phyloP scores from a whole-genome alignment of 805 yeast species.

The Saturnispora zaruensis region DNA sequence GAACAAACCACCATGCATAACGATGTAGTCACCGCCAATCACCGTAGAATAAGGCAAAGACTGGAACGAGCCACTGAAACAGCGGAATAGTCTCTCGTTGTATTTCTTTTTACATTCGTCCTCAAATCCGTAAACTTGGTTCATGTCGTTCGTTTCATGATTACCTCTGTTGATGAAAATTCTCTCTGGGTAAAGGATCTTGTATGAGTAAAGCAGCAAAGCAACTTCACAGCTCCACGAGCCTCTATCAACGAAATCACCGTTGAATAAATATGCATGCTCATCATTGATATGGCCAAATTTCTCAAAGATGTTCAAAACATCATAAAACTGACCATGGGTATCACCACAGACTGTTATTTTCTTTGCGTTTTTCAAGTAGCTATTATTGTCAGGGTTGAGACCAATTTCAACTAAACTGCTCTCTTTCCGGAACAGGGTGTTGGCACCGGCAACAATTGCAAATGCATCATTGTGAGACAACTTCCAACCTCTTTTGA shows the following conservation, averaged over 20 bases:
- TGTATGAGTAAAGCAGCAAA: conserved; percentile 63
- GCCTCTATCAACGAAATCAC: conserved; percentile 97
- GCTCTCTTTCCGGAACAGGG: conserved; percentile 55
- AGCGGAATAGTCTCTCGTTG: conserved; percentile 65
- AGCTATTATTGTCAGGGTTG: conserved; percentile 31
- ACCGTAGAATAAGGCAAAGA: conserved; percentile 80
- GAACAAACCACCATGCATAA: conserved; percentile 94
- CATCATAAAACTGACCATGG: conserved; percentile 93
- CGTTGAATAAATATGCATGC: conserved; percentile 83
- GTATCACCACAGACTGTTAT: conserved; percentile 95
- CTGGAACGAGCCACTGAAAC: conserved; percentile 81
- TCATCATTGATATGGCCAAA: conserved; percentile 62
- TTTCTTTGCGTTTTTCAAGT: conserved; percentile 24
- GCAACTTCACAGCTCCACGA: conserved; percentile 98
- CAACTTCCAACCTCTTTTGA: conserved; percentile 61
- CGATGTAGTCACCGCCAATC: conserved; percentile 68
- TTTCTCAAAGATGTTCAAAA: conserved; percentile 63
- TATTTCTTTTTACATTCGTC: conserved; percentile 93
- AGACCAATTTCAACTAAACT: conserved; percentile 64
- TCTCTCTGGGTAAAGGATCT: conserved; percentile 62
- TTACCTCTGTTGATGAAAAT: conserved; percentile 86
- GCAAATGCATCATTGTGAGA: conserved; percentile 83
- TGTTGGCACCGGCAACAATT: conserved; percentile 63
- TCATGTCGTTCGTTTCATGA: conserved; percentile 96
- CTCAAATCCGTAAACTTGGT: conserved; percentile 90